These are phyloP conservation scores for Trapa bicornis DNA, from an alignment of 345 rosid genomes.

Conservation along the genomic window DNA sequence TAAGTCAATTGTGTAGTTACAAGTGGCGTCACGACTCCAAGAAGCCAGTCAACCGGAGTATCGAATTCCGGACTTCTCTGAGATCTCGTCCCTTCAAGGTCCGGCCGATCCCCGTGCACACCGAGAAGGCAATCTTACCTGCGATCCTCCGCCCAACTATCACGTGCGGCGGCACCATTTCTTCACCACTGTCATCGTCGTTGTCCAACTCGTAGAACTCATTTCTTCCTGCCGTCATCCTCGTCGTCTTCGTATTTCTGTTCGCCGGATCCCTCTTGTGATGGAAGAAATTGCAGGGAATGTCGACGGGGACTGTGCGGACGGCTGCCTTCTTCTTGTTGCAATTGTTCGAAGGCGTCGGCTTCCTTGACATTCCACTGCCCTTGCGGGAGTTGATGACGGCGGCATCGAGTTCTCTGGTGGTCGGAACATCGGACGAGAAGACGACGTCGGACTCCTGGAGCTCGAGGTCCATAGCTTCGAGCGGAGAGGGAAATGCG, in stretches of 20 bases:
- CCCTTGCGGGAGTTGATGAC: not conserved
- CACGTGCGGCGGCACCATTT: slow-evolving; percentile 47
- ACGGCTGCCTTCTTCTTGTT: slow-evolving; percentile 13
- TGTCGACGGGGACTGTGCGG: slow-evolving; percentile 24
- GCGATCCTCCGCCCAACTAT: slow-evolving; percentile 38
- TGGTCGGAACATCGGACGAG: not conserved
- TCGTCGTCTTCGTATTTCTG: not conserved
- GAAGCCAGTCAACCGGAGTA: slow-evolving; percentile 82
- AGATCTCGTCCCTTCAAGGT: slow-evolving; percentile 74
- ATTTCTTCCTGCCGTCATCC: not conserved
- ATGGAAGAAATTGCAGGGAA: slow-evolving; percentile 14
- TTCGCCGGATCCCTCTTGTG: not conserved
- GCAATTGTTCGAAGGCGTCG: slow-evolving; percentile 1
- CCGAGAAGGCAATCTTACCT: slow-evolving; percentile 63
- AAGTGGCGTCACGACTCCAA: slow-evolving; percentile 40
- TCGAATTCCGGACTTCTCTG: slow-evolving; percentile 60
- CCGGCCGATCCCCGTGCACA: slow-evolving; percentile 69
- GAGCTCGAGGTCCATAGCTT: slow-evolving; percentile 13
- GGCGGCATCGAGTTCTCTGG: not conserved
- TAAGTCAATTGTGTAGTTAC: not conserved
- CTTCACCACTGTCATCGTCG: slow-evolving; percentile 17
- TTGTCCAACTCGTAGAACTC: slow-evolving; percentile 4
- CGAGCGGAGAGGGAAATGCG: not conserved
- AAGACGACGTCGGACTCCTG: slow-evolving; percentile 17
- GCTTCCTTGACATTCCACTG: not conserved